A percentile compares a stretch with the other conserved stretches of the same genome.
Conservation (phyloP, 345 rosid species). For the Excoecaria agallocha region DNA sequence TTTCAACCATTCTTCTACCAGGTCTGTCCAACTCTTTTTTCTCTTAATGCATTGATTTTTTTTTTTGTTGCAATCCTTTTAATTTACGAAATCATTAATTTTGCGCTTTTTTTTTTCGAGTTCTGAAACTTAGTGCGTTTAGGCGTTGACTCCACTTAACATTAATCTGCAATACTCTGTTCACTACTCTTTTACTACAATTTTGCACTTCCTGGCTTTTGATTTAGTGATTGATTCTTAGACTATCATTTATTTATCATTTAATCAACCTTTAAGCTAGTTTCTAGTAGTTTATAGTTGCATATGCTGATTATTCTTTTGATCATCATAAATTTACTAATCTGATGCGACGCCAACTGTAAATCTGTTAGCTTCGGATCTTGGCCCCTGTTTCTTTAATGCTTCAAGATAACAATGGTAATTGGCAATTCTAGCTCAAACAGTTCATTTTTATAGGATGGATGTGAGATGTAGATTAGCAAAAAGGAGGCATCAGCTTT, state of each 20-base stretch:
- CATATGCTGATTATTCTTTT: background rate
- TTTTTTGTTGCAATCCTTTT: background rate
- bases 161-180: conserved; percentile 21
- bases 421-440: background rate
- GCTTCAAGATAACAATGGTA: background rate
- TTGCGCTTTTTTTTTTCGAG: background rate
- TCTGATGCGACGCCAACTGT: background rate
- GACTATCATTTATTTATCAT: background rate
- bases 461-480: background rate
- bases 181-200: conserved; percentile 13
- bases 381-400: background rate
- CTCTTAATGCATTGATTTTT: background rate
- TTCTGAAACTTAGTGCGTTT: background rate
- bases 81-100: conserved; percentile 9
- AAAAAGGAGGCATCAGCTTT: background rate
- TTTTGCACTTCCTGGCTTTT: conserved; percentile 10
- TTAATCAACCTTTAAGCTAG: background rate
- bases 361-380: background rate
- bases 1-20: conserved; percentile 56
- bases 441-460: background rate
- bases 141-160: conserved; percentile 20
- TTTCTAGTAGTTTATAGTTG: background rate
- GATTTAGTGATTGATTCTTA: background rate
- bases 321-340: background rate
- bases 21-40: conserved; percentile 36